Conservation (phyloP, 352 stramenopile genomes). For the Phytophthora litchii region DNA sequence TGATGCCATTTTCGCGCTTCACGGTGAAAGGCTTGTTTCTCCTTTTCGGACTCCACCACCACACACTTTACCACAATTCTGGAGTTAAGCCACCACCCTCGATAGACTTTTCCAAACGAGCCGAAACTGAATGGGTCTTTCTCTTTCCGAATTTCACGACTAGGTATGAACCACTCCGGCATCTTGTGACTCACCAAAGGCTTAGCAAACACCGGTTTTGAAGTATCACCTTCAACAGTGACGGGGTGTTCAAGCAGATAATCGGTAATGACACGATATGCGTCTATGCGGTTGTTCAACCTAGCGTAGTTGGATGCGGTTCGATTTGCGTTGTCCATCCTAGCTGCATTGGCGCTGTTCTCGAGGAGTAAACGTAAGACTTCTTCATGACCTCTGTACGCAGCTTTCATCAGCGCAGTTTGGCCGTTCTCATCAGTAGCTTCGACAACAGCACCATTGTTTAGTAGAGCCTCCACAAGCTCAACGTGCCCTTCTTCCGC, state of each 20-base stretch:
- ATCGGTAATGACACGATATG: conserved; percentile 1
- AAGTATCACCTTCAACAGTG: background rate
- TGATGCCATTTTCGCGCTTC: conserved; percentile 20
- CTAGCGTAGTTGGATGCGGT: conserved; percentile 2
- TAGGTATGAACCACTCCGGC: conserved; percentile 18
- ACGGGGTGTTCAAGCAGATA: background rate
- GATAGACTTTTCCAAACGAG: conserved; percentile 21
- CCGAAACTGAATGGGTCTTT: conserved; percentile 17
- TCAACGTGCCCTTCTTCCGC: conserved; percentile 5
- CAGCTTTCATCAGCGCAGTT: conserved; percentile 16
- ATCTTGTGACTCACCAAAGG: background rate
- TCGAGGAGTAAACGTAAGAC: conserved; percentile 12
- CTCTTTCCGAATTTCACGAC: conserved; percentile 17
- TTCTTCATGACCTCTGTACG: conserved; percentile 9
- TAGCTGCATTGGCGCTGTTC: conserved; percentile 2
- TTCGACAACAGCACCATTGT: conserved; percentile 1
- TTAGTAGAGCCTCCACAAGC: conserved; percentile 1
- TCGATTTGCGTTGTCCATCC: background rate
- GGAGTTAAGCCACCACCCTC: conserved; percentile 17
- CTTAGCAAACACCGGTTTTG: background rate
- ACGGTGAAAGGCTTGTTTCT: conserved; percentile 12
- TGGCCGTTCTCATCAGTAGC: background rate
- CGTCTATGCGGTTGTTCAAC: conserved; percentile 2
- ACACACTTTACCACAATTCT: conserved; percentile 17
- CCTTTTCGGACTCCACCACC: conserved; percentile 4